These are phyloP conservation scores for Dillenia suffruticosa DNA, from an alignment of 164 flowering plant genomes.

Conservation along the genomic window DNA sequence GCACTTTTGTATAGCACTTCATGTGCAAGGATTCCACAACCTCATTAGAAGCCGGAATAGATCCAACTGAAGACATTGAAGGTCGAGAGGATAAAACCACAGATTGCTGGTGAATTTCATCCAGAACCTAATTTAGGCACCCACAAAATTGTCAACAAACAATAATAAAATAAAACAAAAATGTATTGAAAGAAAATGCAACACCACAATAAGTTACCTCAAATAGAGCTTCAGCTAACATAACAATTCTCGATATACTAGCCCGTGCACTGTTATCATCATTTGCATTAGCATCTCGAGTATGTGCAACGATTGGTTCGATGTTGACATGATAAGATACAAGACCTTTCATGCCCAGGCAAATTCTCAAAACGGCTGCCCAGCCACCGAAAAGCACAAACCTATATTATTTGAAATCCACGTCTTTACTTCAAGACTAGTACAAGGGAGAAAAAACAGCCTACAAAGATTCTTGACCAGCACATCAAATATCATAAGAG, in stretches of 20 bases:
- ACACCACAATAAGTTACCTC: slow-evolving; percentile 50
- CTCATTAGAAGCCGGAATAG: slow-evolving; percentile 91
- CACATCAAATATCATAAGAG: too few species aligned
- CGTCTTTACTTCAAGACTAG: not conserved
- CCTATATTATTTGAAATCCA: slow-evolving; percentile 36
- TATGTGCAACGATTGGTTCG: slow-evolving; percentile 73
- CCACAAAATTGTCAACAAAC: slow-evolving; percentile 16
- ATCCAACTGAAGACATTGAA: slow-evolving; percentile 83
- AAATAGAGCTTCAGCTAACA: slow-evolving; percentile 95
- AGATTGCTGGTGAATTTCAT: slow-evolving; percentile 99
- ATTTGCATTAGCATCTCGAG: slow-evolving; percentile 41
- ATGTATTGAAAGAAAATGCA: not conserved
- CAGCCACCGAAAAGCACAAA: slow-evolving; percentile 84
- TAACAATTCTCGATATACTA: slow-evolving; percentile 94
- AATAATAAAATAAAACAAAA: not conserved
- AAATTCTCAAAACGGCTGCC: slow-evolving; percentile 91
- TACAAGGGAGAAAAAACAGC: too few species aligned
- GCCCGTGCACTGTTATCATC: slow-evolving; percentile 76
- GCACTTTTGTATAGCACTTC: slow-evolving; percentile 46
- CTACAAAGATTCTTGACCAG: too few species aligned
- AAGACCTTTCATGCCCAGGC: slow-evolving; percentile 89
- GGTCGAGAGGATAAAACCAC: slow-evolving; percentile 82
- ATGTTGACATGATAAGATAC: slow-evolving; percentile 85
- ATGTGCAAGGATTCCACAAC: slow-evolving; percentile 84
- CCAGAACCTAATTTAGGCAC: slow-evolving; percentile 73